Base-by-base conservation (phyloP, 345 rosid species). In the Euclidium syriacum region DNA sequence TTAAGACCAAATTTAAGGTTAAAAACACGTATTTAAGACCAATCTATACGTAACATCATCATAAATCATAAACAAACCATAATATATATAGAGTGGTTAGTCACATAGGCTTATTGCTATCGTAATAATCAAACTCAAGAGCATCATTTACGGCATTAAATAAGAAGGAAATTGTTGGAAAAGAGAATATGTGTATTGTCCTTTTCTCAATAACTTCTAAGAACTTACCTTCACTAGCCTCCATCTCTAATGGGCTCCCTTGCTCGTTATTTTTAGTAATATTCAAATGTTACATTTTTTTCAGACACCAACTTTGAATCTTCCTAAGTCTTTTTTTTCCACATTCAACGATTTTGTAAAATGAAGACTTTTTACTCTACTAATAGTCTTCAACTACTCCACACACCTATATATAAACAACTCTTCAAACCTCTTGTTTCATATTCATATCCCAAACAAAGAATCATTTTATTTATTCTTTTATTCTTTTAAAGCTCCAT, bases 261-360 rank as follows among this genome's bases (percentile, higher is more conserved):
- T 46, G 11, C n/a, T n/a, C n/a, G n/a, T n/a, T 32, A 32, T 32
- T 32, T 17, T 7, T 18, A n/a, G 2, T 14, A 49, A 47, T 29
- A 56, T 67, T 57, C 51, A 57, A 39, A 48, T 10, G 10, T 42
- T 43, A n/a, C 42, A 60, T 14, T 10, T 36, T 62, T 20, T 42
- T 36, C 69, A 64, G 30, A 64, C 70, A 48, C 70, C 75, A 71
- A 64, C 59, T 71, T 71, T 64, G 75, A 71, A 64, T 57, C 19
- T 71, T 56, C 70, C 18, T 9, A 7, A 36, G 27, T 68, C 19
- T 25, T 54, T 10, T 38, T 46, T 67, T 47, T 44, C 14, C 39
- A 40, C 42, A 38, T 50, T 71, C 71, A 64, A 71, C 40, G 48
- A 33, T 50, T 40, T 23, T 61, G 29, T 48, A 47, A 32, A 42